phyloP scores from a whole-genome alignment of 2,329 filamentous ascomycete species.

The Diaporthe sp. region DNA sequence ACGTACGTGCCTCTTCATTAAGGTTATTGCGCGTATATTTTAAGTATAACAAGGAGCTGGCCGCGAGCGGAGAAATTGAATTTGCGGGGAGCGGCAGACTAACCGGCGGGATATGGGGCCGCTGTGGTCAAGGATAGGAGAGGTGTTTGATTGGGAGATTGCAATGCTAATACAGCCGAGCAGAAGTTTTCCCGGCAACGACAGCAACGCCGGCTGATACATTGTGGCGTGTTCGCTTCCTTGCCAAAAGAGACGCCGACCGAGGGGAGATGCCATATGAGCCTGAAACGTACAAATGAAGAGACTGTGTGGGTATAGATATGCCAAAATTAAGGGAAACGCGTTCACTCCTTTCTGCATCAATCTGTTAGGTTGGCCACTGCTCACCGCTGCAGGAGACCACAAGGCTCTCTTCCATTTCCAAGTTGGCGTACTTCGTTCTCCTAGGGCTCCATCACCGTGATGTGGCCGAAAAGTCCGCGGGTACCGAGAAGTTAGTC shows the following conservation, averaged over 20 bases:
- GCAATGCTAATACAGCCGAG: conserved; percentile 21
- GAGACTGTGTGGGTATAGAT: conserved; percentile 23
- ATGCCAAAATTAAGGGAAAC: conserved; percentile 1
- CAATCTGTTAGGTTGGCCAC: conserved; percentile 9
- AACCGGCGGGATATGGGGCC: background rate
- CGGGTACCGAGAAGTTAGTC: background rate
- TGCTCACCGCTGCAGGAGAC: background rate
- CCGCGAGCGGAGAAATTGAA: background rate
- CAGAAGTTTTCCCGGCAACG: conserved; percentile 19
- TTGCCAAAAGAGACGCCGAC: conserved; percentile 5
- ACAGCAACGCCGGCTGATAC: background rate
- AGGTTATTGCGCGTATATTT: background rate
- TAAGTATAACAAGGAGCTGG: background rate
- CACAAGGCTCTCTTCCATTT: background rate
- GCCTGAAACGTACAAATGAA: background rate
- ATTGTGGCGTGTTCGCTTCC: conserved; percentile 11
- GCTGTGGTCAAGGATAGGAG: background rate
- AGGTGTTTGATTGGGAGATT: conserved; percentile 22
- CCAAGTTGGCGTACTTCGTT: background rate
- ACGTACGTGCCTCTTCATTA: background rate
- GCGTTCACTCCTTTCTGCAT: background rate
- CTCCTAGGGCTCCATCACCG: background rate
- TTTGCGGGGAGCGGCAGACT: conserved; percentile 16
- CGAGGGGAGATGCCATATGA: conserved; percentile 8
- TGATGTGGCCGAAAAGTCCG: background rate